Percentiles rank a stretch among this genome's conserved stretches.
phyloP scores from a whole-genome alignment of 2,329 filamentous ascomycete species.

The Alternaria arborescens region DNA sequence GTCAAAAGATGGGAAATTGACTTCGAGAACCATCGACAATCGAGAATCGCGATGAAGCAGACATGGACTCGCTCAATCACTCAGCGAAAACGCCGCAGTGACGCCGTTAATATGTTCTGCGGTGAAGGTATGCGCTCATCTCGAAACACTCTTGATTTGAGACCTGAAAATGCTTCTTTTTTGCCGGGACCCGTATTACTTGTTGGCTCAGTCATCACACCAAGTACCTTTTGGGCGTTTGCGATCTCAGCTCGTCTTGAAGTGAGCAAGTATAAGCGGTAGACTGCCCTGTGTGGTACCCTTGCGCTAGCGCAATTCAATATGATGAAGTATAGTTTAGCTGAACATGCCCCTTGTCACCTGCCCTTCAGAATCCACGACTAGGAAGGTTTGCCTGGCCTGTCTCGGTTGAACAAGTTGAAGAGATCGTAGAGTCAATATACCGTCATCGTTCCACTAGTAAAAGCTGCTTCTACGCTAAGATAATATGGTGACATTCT shows the following conservation, averaged over 20 bases:
- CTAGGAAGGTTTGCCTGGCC: background rate
- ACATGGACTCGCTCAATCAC: background rate
- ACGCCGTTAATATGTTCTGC: background rate
- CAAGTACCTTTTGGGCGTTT: background rate
- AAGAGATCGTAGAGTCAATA: too few relatives aligned
- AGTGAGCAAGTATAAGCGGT: background rate
- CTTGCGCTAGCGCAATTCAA: background rate
- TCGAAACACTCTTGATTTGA: background rate
- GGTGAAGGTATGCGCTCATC: background rate
- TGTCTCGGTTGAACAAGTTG: too few relatives aligned
- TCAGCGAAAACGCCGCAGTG: background rate
- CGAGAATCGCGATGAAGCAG: background rate
- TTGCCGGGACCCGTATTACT: background rate
- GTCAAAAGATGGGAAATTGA: background rate
- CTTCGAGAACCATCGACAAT: background rate
- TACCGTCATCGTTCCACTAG: too few relatives aligned
- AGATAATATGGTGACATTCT: background rate
- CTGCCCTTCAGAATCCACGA: background rate
- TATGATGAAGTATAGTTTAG: background rate
- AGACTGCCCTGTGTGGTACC: background rate
- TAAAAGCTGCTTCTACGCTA: background rate
- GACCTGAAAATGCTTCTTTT: background rate
- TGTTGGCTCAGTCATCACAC: background rate
- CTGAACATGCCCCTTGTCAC: background rate
- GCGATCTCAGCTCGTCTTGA: background rate